Evolutionary conservation across 2,329 filamentous ascomycete species (phyloP).

Genomic region (Penicillium sp.): DNA sequence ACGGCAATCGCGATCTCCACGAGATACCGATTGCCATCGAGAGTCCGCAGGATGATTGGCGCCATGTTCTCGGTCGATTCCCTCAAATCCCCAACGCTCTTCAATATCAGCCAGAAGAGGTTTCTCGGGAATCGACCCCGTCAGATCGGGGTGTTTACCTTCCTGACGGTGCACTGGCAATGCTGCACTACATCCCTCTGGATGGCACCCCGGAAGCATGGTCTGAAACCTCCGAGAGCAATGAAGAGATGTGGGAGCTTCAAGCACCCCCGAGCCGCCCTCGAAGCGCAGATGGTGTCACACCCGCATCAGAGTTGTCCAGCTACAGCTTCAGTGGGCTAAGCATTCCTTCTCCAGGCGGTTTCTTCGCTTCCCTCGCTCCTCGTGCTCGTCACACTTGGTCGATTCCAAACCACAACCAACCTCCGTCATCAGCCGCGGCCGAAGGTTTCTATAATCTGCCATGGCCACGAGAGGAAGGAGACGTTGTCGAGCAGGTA

Average conservation of each 20-base stretch:
- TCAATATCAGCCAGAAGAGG: conserved; percentile 16
- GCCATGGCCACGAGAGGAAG: conserved; percentile 61
- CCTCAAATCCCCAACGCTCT: conserved; percentile 35
- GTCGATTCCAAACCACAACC: conserved; percentile 58
- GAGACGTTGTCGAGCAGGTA: conserved; percentile 60
- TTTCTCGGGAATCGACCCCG: conserved; percentile 26
- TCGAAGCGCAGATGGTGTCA: conserved; percentile 42
- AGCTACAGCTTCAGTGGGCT: conserved; percentile 71
- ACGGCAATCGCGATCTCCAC: conserved; percentile 26
- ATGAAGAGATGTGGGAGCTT: conserved; percentile 61
- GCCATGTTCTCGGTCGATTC: conserved; percentile 40
- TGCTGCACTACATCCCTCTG: conserved; percentile 67
- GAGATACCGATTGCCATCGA: conserved; percentile 39
- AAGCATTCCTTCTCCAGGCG: conserved; percentile 85
- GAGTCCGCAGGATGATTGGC: conserved; percentile 56
- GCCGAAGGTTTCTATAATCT: conserved; percentile 86
- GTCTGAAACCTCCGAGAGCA: conserved; percentile 44
- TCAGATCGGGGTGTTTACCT: conserved; percentile 60
- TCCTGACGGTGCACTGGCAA: conserved; percentile 74
- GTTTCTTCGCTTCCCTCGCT: conserved; percentile 83
- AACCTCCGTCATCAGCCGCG: conserved; percentile 76
- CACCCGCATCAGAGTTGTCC: conserved; percentile 54
- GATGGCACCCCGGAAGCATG: conserved; percentile 42
- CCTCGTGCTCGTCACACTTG: conserved; percentile 74
- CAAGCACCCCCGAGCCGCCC: conserved; percentile 49